Percentiles rank a stretch among this genome's conserved stretches.
Evolutionary conservation across 208 protist species (phyloP).

Genomic region (Trypanosoma melophagium): DNA sequence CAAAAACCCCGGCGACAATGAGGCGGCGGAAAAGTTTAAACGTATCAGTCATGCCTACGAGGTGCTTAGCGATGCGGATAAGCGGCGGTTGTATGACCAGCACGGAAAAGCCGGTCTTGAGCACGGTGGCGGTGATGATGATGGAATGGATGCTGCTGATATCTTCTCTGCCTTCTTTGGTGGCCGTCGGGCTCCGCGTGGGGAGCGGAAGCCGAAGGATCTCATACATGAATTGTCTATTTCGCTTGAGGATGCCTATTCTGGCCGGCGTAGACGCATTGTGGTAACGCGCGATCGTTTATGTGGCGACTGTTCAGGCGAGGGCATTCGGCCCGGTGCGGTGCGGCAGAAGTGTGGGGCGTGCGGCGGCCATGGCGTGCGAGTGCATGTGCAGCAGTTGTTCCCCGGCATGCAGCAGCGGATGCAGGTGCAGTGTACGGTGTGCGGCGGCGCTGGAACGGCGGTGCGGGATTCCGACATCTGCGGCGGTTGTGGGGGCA

Average conservation of each 20-base stretch:
- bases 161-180: constrained; percentile 91
- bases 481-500: constrained; percentile 93
- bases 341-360: constrained; percentile 61
- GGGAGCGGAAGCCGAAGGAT: constrained; percentile 92
- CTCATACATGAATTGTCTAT: constrained; percentile 91
- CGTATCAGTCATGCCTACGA: constrained; percentile 97
- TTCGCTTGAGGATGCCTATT: constrained; percentile 97
- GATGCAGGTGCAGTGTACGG: constrained; percentile 83
- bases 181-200: constrained; percentile 60
- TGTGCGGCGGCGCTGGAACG: constrained; percentile 89
- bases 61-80: constrained; percentile 94
- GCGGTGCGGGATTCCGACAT: constrained; percentile 78
- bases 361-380: constrained; percentile 93
- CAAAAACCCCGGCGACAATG: constrained; percentile 79
- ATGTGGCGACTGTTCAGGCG: constrained; percentile 70
- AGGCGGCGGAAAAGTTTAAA: constrained; percentile 90
- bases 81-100: constrained; percentile 96
- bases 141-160: constrained; percentile 71
- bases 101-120: constrained; percentile 97
- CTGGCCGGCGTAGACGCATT: constrained; percentile 92
- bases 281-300: constrained; percentile 75
- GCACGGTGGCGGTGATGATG: constrained; percentile 58
- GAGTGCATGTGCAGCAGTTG: constrained; percentile 86
- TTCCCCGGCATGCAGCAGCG: constrained; percentile 95
- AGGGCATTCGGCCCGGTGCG: constrained; percentile 53